A percentile compares a stretch with the other conserved stretches of the same genome.
These are phyloP conservation scores for Talaromyces sp. DNA, from an alignment of 2,329 filamentous ascomycete genomes.

Conservation along the genomic window DNA sequence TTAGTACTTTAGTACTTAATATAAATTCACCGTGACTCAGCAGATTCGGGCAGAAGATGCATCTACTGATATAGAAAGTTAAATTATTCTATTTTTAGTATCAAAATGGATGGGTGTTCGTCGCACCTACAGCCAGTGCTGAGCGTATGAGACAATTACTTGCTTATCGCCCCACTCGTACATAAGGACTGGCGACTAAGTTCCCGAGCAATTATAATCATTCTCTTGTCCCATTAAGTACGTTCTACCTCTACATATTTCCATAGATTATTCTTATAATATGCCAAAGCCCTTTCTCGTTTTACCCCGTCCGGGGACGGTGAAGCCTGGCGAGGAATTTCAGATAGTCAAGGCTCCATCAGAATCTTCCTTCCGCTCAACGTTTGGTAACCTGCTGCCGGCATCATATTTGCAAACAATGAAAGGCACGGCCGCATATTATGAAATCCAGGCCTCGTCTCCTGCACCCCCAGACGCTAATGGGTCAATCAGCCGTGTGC, in stretches of 20 bases:
- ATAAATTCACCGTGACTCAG: neutral
- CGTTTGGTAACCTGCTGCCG: slow-evolving; percentile 15
- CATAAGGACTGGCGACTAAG: neutral
- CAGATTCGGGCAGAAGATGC: too few species aligned
- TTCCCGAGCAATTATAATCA: neutral
- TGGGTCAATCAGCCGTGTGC: neutral
- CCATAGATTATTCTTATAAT: neutral
- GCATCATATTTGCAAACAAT: slow-evolving; percentile 17
- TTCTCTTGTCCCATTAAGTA: neutral
- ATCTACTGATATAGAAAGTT: too few species aligned
- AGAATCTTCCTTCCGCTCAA: slow-evolving; percentile 17
- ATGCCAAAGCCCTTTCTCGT: neutral
- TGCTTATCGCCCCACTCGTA: neutral
- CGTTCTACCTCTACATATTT: neutral
- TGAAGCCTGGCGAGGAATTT: neutral
- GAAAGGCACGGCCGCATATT: slow-evolving; percentile 4
- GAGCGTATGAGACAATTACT: neutral
- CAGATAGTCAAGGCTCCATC: slow-evolving; percentile 17
- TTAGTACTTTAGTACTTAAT: too few species aligned
- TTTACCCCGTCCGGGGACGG: slow-evolving; percentile 1
- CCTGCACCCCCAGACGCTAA: neutral
- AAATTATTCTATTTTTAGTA: neutral
- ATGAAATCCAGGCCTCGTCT: neutral
- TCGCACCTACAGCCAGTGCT: neutral
- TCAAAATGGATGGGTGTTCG: neutral